Percentiles rank a stretch among this genome's conserved stretches.
These are phyloP conservation scores for Tolypocladium ovalisporum DNA, from an alignment of 2,329 filamentous ascomycete genomes.

Conservation along the genomic window DNA sequence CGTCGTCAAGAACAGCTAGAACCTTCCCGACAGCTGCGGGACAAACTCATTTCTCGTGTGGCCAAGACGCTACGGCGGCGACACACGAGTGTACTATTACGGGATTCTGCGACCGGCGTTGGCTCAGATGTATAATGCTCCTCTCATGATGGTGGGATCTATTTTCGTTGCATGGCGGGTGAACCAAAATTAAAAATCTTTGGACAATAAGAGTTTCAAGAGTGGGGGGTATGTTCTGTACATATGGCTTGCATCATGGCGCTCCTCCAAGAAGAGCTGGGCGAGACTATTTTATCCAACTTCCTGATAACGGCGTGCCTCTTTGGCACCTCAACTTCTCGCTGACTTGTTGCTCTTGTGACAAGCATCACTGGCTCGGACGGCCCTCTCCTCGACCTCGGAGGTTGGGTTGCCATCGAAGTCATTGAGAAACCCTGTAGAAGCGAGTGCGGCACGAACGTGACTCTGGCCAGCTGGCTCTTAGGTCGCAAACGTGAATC, in stretches of 20 bases:
- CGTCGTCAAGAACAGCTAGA: conserved; percentile 71
- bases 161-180: conserved; percentile 15
- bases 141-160: conserved; percentile 27
- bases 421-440: too few species aligned
- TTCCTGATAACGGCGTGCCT: background rate
- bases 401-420: too few species aligned
- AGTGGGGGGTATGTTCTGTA: conserved; percentile 7
- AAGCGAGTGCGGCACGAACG: too few species aligned
- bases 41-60: background rate
- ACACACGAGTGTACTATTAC: conserved; percentile 1
- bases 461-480: too few species aligned
- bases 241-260: conserved; percentile 2
- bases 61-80: background rate
- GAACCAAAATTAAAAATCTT: conserved; percentile 5
- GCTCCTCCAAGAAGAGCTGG: conserved; percentile 1
- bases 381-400: too few species aligned
- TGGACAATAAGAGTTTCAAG: conserved; percentile 5
- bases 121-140: conserved; percentile 32
- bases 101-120: conserved; percentile 20
- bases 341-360: too few species aligned
- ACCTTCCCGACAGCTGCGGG: background rate
- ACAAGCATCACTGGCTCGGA: too few species aligned
- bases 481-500: background rate
- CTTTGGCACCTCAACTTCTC: too few species aligned
- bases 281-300: background rate